A percentile compares a stretch with the other conserved stretches of the same genome.
These are phyloP conservation scores for Daldinia concentrica DNA, from an alignment of 495 filamentous ascomycete genomes.

Conservation along the genomic window DNA sequence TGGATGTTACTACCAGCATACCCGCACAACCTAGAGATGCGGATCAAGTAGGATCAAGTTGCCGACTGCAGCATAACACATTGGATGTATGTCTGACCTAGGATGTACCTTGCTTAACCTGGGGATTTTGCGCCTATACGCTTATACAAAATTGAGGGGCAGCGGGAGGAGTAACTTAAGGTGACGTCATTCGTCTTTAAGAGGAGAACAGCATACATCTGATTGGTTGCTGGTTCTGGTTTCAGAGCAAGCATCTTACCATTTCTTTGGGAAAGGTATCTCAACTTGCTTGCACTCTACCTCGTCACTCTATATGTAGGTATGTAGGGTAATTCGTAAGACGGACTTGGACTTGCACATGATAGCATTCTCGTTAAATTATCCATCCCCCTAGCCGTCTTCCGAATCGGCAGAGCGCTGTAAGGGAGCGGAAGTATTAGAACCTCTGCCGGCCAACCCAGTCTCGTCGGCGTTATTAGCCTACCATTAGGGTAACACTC, in stretches of 20 bases:
- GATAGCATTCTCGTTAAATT: slow-evolving; percentile 19
- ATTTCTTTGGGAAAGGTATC: too few species aligned
- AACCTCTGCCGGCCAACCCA: slow-evolving; percentile 29
- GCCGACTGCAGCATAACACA: background rate
- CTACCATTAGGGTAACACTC: slow-evolving; percentile 36
- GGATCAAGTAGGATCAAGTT: background rate
- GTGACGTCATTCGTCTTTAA: slow-evolving; percentile 34
- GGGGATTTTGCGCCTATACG: background rate
- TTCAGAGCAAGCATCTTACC: slow-evolving; percentile 13
- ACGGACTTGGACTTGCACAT: slow-evolving; percentile 1
- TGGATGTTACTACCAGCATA: too few species aligned
- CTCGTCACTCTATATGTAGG: too few species aligned
- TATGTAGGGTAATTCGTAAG: too few species aligned
- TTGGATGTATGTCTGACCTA: background rate
- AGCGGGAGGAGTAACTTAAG: slow-evolving; percentile 6
- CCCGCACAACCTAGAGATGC: background rate
- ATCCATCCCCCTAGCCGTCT: slow-evolving; percentile 13
- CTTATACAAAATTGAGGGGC: background rate
- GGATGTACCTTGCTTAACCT: background rate
- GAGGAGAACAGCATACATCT: slow-evolving; percentile 12
- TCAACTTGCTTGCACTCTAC: too few species aligned
- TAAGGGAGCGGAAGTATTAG: slow-evolving; percentile 3
- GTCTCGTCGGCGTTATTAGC: slow-evolving; percentile 37
- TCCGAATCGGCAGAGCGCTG: slow-evolving; percentile 14
- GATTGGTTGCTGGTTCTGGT: slow-evolving; percentile 19